phyloP scores from a whole-genome alignment of 1,284 basidiomycete genomes.

The Marasmius fiardii region DNA sequence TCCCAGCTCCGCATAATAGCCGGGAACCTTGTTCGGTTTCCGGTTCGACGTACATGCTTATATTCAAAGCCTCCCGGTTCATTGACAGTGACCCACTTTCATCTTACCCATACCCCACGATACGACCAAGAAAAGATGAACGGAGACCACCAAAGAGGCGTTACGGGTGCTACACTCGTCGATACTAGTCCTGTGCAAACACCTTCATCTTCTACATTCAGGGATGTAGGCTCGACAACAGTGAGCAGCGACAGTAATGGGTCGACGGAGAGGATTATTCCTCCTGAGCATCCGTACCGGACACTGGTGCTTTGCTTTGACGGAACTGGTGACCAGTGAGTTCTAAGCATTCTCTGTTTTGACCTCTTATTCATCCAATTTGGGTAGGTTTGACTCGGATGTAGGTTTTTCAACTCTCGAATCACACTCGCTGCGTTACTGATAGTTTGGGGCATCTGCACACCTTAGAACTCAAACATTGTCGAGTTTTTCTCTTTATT shows the following conservation, averaged over 20 bases:
- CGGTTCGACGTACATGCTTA: no score
- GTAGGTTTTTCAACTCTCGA: slow-evolving; percentile 28
- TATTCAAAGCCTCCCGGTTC: no score
- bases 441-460: no score
- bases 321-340: slow-evolving; percentile 26
- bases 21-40: no score
- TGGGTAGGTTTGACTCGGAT: slow-evolving; percentile 44
- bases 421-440: neutral
- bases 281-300: slow-evolving; percentile 11
- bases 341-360: slow-evolving; percentile 32
- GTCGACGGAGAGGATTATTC: neutral
- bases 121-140: no score
- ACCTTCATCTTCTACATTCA: neutral
- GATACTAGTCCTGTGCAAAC: neutral
- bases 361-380: no score
- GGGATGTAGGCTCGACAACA: no score
- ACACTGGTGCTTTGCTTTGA: slow-evolving; percentile 27
- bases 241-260: no score
- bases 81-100: no score
- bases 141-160: neutral
- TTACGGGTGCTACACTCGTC: neutral
- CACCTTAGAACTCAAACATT: slow-evolving; percentile 42
- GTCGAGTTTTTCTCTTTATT: slow-evolving; percentile 48
- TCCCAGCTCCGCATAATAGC: no score
- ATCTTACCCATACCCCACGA: no score